These are phyloP conservation scores for Nyctanthes arbortristis DNA, from an alignment of 257 asterid species.

Conservation along the genomic window DNA sequence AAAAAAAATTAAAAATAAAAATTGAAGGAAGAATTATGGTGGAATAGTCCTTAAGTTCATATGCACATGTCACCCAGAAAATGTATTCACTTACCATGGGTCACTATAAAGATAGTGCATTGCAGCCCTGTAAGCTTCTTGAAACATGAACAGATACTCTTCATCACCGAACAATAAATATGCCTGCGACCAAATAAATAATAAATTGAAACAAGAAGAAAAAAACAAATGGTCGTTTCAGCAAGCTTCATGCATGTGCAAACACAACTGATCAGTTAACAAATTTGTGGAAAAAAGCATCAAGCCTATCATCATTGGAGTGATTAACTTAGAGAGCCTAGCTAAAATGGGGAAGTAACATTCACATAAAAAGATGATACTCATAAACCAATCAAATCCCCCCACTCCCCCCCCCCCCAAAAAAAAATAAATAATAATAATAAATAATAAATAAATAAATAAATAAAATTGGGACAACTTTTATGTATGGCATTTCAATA, in stretches of 20 bases:
- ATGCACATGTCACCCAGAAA: constrained; percentile 5
- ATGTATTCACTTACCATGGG: constrained; percentile 71
- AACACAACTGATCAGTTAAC: too few species aligned
- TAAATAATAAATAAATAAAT: too few species aligned
- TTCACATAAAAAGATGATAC: too few species aligned
- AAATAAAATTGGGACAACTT: too few species aligned
- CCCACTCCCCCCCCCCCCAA: too few species aligned
- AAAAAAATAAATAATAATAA: too few species aligned
- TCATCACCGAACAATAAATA: constrained; percentile 92
- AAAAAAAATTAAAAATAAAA: constrained; percentile 11
- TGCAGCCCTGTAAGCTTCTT: constrained; percentile 94
- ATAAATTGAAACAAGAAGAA: constrained; percentile 14
- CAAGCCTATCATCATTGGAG: not conserved
- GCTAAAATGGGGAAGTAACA: too few species aligned
- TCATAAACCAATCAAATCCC: too few species aligned
- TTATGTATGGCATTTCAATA: too few species aligned
- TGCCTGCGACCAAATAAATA: constrained; percentile 55
- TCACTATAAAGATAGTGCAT: constrained; percentile 86
- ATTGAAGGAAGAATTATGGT: not conserved
- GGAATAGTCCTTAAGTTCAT: constrained; percentile 21
- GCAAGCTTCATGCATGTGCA: not conserved
- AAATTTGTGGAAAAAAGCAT: not conserved
- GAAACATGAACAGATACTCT: constrained; percentile 92
- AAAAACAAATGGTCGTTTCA: constrained; percentile 2
- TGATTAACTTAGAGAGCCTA: not conserved